Evolutionary conservation across 2,329 filamentous ascomycete species (phyloP).

Genomic region (Beauveria brongniartii): DNA sequence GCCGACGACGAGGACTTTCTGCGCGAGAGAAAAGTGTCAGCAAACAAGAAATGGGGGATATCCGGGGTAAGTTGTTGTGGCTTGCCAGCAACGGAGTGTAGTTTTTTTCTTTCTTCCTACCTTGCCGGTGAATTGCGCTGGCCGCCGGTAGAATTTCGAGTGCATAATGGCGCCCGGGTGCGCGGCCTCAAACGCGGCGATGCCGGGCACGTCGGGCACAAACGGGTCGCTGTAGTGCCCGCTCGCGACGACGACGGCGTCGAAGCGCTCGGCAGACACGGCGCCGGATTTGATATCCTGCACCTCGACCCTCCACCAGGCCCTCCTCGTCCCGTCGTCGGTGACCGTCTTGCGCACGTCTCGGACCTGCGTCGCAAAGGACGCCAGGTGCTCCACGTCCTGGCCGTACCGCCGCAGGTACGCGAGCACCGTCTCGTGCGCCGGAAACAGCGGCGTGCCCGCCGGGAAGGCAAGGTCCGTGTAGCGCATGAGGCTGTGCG

Average conservation of each 20-base stretch:
- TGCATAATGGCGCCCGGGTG: conserved; percentile 47
- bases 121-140: conserved; percentile 25
- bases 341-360: conserved; percentile 21
- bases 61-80: too few species aligned
- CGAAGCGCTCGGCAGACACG: conserved; percentile 33
- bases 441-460: conserved; percentile 57
- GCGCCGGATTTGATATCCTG: conserved; percentile 22
- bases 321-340: conserved; percentile 22
- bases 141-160: conserved; percentile 59
- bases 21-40: background rate
- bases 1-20: conserved; percentile 60
- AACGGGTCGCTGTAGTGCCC: conserved; percentile 56
- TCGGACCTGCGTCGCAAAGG: conserved; percentile 56
- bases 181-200: conserved; percentile 40
- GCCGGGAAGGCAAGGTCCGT: conserved; percentile 52
- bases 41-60: background rate
- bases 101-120: conserved; percentile 13
- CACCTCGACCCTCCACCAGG: conserved; percentile 45
- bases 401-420: conserved; percentile 60
- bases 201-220: conserved; percentile 48
- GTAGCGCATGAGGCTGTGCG: conserved; percentile 62
- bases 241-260: conserved; percentile 54
- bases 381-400: conserved; percentile 49
- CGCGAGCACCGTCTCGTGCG: conserved; percentile 50
- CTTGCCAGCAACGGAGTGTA: too few species aligned